Conservation (phyloP, 108 stramenopile species). For the Pseudonitzschia multistriata region DNA sequence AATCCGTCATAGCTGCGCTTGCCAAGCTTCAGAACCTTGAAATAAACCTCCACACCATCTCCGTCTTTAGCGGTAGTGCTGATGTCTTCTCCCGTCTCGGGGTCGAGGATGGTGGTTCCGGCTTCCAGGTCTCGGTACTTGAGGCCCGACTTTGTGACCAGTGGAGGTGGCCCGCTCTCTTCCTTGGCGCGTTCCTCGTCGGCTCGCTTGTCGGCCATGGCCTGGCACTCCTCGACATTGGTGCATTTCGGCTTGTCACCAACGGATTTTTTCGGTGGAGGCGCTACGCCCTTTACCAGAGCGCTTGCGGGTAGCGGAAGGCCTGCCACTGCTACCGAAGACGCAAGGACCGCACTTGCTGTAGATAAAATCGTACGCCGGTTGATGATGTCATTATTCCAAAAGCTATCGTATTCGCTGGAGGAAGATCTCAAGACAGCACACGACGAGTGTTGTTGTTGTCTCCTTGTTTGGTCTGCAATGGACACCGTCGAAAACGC, state of each 20-base stretch:
- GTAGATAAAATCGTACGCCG: not conserved
- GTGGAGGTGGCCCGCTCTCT: slow-evolving; percentile 30
- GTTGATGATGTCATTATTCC: not conserved
- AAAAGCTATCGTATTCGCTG: not conserved
- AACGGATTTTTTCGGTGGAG: slow-evolving; percentile 44
- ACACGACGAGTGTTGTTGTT: not conserved
- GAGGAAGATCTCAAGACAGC: not conserved
- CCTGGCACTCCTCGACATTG: slow-evolving; percentile 88
- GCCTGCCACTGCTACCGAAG: not conserved
- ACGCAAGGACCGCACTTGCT: not conserved
- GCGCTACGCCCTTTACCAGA: slow-evolving; percentile 83
- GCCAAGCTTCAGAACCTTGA: slow-evolving; percentile 82
- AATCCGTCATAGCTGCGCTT: slow-evolving; percentile 86
- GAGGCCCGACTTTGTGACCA: slow-evolving; percentile 44
- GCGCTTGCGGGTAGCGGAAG: slow-evolving; percentile 22
- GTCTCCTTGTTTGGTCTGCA: not conserved
- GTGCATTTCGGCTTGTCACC: slow-evolving; percentile 55
- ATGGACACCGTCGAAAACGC: not conserved
- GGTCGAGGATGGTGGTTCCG: slow-evolving; percentile 5
- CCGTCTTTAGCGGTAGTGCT: slow-evolving; percentile 42
- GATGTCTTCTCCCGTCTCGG: not conserved
- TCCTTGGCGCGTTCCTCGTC: slow-evolving; percentile 39
- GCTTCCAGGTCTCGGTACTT: slow-evolving; percentile 56
- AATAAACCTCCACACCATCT: slow-evolving; percentile 56
- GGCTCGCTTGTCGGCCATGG: slow-evolving; percentile 51